These are phyloP conservation scores for Dysphania ambrosioides DNA, from an alignment of 148 eudicot genomes.

Conservation along the genomic window DNA sequence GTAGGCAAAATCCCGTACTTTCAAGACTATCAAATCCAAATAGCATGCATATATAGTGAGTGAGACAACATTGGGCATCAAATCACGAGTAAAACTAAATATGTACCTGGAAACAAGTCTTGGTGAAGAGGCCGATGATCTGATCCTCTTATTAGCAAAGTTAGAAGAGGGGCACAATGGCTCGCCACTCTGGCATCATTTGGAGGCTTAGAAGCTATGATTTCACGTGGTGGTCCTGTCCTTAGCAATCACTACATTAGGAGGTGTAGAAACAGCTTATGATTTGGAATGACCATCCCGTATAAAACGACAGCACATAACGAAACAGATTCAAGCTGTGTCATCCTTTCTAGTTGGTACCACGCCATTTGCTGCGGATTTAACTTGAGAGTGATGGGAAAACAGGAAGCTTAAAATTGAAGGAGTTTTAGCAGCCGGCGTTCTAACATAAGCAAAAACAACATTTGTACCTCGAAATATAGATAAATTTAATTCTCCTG, in stretches of 20 bases:
- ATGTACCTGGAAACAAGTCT: slow-evolving; percentile 11
- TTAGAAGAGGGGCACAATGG: slow-evolving; percentile 10
- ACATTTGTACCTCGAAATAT: background rate
- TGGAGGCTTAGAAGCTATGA: slow-evolving; percentile 7
- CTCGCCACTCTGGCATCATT: slow-evolving; percentile 16
- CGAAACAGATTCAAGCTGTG: slow-evolving; percentile 22
- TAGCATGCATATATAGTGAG: slow-evolving; percentile 5
- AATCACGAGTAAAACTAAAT: slow-evolving; percentile 4
- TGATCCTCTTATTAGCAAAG: slow-evolving; percentile 8
- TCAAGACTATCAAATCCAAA: background rate
- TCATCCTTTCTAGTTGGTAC: slow-evolving; percentile 19
- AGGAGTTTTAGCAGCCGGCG: background rate
- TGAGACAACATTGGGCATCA: slow-evolving; percentile 11
- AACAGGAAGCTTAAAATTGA: background rate
- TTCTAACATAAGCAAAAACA: background rate
- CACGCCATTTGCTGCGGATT: slow-evolving; percentile 12
- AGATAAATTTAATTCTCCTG: background rate
- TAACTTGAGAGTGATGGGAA: background rate
- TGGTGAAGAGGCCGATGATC: background rate
- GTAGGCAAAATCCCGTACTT: background rate
- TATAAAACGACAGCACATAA: slow-evolving; percentile 16
- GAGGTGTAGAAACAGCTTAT: slow-evolving; percentile 7
- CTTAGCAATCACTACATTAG: slow-evolving; percentile 19
- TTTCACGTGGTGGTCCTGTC: slow-evolving; percentile 33
- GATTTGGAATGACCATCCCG: slow-evolving; percentile 4